These are phyloP conservation scores for Neurospora sp. DNA, from an alignment of 2,329 filamentous ascomycete species.

Conservation along the genomic window DNA sequence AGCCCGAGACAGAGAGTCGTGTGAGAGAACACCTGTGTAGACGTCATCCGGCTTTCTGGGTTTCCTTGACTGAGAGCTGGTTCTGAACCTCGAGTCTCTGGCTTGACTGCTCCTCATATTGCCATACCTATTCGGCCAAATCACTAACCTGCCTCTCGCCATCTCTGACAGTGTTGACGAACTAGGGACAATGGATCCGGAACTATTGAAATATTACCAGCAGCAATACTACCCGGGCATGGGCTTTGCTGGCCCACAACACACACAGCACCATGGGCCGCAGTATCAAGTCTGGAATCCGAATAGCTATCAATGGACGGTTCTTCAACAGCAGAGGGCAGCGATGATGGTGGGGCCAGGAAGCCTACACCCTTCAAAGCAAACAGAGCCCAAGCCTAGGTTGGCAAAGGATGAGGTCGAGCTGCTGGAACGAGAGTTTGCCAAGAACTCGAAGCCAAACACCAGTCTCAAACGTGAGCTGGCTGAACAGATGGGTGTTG, in stretches of 20 bases:
- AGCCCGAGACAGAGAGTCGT: not conserved
- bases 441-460: slow-evolving; percentile 54
- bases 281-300: slow-evolving; percentile 15
- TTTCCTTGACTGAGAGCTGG: not conserved
- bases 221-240: slow-evolving; percentile 11
- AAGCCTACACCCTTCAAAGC: slow-evolving; percentile 16
- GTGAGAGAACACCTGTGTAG: not conserved
- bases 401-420: slow-evolving; percentile 51
- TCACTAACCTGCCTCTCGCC: not conserved
- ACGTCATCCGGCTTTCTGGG: not conserved
- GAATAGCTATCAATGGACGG: slow-evolving; percentile 12
- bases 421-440: slow-evolving; percentile 49
- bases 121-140: not conserved
- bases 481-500: slow-evolving; percentile 52
- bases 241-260: not conserved
- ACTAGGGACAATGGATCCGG: not conserved
- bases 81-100: not conserved
- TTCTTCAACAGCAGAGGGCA: slow-evolving; percentile 14
- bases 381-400: slow-evolving; percentile 38
- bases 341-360: slow-evolving; percentile 17
- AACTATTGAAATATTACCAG: slow-evolving; percentile 12
- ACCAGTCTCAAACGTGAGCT: slow-evolving; percentile 51
- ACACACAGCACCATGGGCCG: slow-evolving; percentile 4
- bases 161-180: not conserved
- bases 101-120: not conserved